phyloP scores from a whole-genome alignment of 805 yeast genomes.

The Sugiyamaella chiloensis region DNA sequence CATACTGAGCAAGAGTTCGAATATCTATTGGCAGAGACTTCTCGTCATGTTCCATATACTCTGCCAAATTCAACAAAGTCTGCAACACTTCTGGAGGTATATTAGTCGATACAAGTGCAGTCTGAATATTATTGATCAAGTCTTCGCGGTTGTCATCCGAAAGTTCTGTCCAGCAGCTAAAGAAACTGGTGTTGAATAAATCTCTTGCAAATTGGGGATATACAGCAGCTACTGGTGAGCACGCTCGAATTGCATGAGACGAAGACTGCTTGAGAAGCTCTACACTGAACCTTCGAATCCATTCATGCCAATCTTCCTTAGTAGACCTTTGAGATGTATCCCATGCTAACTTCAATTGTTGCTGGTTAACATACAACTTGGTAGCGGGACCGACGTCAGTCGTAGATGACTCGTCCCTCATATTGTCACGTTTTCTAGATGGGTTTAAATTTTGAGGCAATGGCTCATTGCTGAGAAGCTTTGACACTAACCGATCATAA shows the following conservation, averaged over 20 bases:
- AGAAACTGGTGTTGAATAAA: slow-evolving; percentile 89
- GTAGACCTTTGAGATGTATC: slow-evolving; percentile 86
- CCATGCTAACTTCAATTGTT: slow-evolving; percentile 76
- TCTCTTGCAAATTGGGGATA: slow-evolving; percentile 87
- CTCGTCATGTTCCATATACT: slow-evolving; percentile 96
- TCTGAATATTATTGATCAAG: slow-evolving; percentile 75
- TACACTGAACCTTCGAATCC: slow-evolving; percentile 85
- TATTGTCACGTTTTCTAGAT: slow-evolving; percentile 45
- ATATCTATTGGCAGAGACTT: slow-evolving; percentile 88
- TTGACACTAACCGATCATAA: slow-evolving; percentile 78
- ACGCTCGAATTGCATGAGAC: slow-evolving; percentile 89
- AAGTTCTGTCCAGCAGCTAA: slow-evolving; percentile 91
- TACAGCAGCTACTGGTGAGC: slow-evolving; percentile 83
- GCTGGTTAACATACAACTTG: slow-evolving; percentile 68
- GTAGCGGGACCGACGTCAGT: slow-evolving; percentile 62
- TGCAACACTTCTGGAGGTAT: slow-evolving; percentile 96
- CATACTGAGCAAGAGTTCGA: slow-evolving; percentile 86
- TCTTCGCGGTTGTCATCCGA: slow-evolving; percentile 89
- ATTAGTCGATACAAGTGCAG: slow-evolving; percentile 84
- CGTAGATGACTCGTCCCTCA: slow-evolving; percentile 50
- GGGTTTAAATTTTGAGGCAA: slow-evolving; percentile 72
- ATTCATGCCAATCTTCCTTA: slow-evolving; percentile 96
- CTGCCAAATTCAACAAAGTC: slow-evolving; percentile 82
- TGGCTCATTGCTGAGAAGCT: slow-evolving; percentile 78
- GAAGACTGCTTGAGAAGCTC: slow-evolving; percentile 90